A percentile compares a stretch with the other conserved stretches of the same genome.
Conservation (phyloP, 2,329 filamentous ascomycete species). For the Diplodia mutila region DNA sequence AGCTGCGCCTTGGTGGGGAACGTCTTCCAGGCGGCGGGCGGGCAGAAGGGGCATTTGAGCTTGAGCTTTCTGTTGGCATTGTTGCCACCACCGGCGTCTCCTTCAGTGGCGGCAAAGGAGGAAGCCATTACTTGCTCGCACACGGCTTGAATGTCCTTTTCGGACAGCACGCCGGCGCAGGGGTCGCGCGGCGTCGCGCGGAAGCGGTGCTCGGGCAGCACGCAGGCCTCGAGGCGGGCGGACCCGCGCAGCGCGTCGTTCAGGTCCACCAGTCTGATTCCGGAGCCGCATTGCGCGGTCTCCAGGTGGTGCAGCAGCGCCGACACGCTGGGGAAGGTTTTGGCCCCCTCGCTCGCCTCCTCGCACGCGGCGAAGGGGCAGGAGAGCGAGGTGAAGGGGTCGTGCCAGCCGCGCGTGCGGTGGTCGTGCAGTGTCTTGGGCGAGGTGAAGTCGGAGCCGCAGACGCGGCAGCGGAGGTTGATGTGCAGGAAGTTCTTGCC, state of each 20-base stretch:
- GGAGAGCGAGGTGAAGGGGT: constrained; percentile 15
- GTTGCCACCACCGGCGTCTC: background rate
- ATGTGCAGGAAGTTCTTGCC: constrained; percentile 26
- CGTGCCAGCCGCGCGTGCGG: constrained; percentile 25
- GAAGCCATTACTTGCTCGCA: background rate
- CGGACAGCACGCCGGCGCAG: background rate
- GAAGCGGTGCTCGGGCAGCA: constrained; percentile 10
- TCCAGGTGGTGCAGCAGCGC: constrained; percentile 24
- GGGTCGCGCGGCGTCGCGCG: constrained; percentile 2
- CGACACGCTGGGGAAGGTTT: constrained; percentile 10
- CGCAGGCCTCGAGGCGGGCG: constrained; percentile 16
- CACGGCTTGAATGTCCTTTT: background rate
- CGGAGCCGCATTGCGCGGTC: constrained; percentile 14
- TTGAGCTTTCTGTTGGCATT: background rate
- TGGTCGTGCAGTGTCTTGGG: constrained; percentile 27
- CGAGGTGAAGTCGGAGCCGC: constrained; percentile 21
- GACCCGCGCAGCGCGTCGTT: constrained; percentile 19
- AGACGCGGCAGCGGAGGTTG: constrained; percentile 17
- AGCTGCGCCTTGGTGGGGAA: constrained; percentile 13
- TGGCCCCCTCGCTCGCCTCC: background rate
- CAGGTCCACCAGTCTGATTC: constrained; percentile 12
- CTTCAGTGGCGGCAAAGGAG: background rate
- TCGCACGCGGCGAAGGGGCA: constrained; percentile 20
- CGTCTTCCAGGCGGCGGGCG: background rate
- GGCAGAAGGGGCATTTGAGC: constrained; percentile 20